phyloP scores from a whole-genome alignment of 495 filamentous ascomycete genomes.

The Hypoxylon lenormandii region DNA sequence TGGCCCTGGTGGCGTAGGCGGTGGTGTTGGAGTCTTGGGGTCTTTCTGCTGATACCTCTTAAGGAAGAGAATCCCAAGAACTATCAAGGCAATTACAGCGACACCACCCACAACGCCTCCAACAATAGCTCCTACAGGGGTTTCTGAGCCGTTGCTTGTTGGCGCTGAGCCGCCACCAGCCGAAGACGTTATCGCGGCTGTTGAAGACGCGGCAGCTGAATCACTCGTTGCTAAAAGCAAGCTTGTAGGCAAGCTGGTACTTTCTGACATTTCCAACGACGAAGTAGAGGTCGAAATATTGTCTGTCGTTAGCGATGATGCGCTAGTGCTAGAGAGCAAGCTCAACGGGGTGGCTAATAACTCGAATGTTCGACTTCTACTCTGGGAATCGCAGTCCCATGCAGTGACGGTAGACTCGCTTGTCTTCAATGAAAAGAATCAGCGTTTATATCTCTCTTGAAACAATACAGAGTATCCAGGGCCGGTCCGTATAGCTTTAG shows the following conservation, averaged over 20 bases:
- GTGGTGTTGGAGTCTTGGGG: background rate
- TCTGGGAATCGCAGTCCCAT: conserved; percentile 37
- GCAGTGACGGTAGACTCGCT: conserved; percentile 32
- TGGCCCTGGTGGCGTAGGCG: conserved; percentile 17
- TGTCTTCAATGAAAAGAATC: conserved; percentile 22
- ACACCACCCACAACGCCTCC: conserved; percentile 37
- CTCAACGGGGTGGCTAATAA: conserved; percentile 38
- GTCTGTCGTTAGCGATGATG: conserved; percentile 10
- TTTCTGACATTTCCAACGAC: background rate
- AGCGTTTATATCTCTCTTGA: conserved; percentile 6
- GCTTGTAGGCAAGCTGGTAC: too few relatives aligned
- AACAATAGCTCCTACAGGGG: conserved; percentile 34
- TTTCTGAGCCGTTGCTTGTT: conserved; percentile 6
- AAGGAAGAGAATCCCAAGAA: conserved; percentile 31
- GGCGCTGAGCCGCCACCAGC: background rate
- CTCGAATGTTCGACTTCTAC: conserved; percentile 24
- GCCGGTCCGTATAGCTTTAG: background rate
- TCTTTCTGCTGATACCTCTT: conserved; percentile 16
- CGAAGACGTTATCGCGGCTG: conserved; percentile 1
- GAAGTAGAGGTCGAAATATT: background rate
- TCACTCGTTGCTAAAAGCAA: background rate
- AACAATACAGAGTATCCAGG: too few relatives aligned
- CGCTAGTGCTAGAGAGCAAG: conserved; percentile 16
- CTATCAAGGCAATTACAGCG: conserved; percentile 24
- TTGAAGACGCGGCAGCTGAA: background rate